Base-by-base conservation (phyloP, 208 protist genomes). In the Leishmania guyanensis region DNA sequence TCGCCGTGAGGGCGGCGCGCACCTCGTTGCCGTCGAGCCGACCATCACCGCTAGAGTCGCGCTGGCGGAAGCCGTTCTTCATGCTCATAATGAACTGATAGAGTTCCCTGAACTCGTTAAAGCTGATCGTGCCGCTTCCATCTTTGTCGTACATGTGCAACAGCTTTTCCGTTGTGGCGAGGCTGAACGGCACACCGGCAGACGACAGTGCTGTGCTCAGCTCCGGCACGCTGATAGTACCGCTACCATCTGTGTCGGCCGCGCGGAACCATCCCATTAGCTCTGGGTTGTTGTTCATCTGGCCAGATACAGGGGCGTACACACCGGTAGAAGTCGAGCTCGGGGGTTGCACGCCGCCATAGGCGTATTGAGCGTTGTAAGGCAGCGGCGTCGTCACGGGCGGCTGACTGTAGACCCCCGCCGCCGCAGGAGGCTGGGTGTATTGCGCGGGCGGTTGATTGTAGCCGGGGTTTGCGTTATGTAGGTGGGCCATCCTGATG, bases 91-190 rank as follows among this genome's bases (percentile, higher is more conserved):
- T 93, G 72, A 94, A 97, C 66, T 86, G 50, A 79, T 97, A 88
- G 22, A 97, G 81, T 29, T 93, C 85, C 66, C 90, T 78, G 82
- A 96, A 98, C 82, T 98, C 94, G 48, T 83, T 73, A 39, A 96
- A 93, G 64, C 71, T 83, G 65, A 98, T 88, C 66, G 88, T 69
- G 53, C 93, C 95, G 66, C 84, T 85, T 17, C 79, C 53, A 80
- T 98, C 86, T 62, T 87, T 86, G 80, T 98, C 93, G 81, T 92
- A 98, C 90, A 98, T 96, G 33, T 64, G 77, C 22, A 98, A 70
- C 73, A 98, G 71, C 72, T 90, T 90, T 80, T 97, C 90, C 3
- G 93, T 94, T 56, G 91, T 97, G 12, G 86, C 87, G 6, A 91
- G 79, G 75, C 87, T 92, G 81, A 98, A 98, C 36, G 73, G 71